Percentiles rank a stretch among this genome's conserved stretches.
phyloP scores from a whole-genome alignment of 1,284 basidiomycete species.

The Ceratobasidium sp. region DNA sequence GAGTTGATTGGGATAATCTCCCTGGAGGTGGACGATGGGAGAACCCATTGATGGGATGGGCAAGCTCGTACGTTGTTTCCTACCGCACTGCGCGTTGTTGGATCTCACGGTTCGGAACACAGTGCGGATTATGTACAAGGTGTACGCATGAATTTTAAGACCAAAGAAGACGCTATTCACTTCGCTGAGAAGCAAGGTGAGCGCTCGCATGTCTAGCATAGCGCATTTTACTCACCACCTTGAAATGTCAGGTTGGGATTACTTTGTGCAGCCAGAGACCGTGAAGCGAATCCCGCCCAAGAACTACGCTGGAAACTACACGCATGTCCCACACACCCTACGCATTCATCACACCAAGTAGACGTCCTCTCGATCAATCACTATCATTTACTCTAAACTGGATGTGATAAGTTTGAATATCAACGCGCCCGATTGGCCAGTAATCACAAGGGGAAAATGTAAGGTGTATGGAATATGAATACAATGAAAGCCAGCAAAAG shows the following conservation, averaged over 20 bases:
- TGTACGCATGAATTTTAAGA: constrained; percentile 85
- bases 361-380: constrained; percentile 50
- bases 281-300: constrained; percentile 85
- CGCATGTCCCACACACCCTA: constrained; percentile 83
- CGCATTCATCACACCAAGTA: constrained; percentile 95
- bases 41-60: constrained; percentile 99
- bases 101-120: constrained; percentile 22
- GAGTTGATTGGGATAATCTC: constrained; percentile 94
- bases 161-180: constrained; percentile 91
- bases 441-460: neutral
- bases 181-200: constrained; percentile 93
- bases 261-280: constrained; percentile 71
- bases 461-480: constrained; percentile 12
- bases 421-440: constrained; percentile 8
- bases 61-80: constrained; percentile 76
- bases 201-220: constrained; percentile 45
- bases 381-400: neutral
- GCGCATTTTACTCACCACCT: constrained; percentile 20
- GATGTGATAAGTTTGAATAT: constrained; percentile 14
- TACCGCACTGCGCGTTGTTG: neutral
- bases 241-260: constrained; percentile 54
- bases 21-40: constrained; percentile 94
- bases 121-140: constrained; percentile 99
- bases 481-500: constrained; percentile 21
- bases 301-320: constrained; percentile 92